phyloP scores from a whole-genome alignment of 2,329 filamentous ascomycete genomes.

The Calcarisporium arbuscula region DNA sequence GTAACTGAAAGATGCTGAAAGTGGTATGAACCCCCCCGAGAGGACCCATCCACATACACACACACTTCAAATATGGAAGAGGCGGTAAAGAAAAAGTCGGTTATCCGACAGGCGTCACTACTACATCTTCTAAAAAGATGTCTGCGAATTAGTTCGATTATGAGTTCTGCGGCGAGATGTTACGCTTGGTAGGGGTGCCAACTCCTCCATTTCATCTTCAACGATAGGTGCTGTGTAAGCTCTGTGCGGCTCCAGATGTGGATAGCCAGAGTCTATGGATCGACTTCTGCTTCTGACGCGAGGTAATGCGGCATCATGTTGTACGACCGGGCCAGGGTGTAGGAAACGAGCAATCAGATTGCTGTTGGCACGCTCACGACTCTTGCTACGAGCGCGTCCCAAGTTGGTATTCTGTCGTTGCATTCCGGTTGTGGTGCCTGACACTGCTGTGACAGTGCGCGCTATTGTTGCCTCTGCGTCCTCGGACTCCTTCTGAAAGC shows the following conservation, averaged over 20 bases:
- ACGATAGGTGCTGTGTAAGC: slow-evolving; percentile 18
- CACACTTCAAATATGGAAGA: too few species aligned
- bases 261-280: slow-evolving; percentile 17
- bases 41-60: too few species aligned
- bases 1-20: too few species aligned
- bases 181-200: slow-evolving; percentile 18
- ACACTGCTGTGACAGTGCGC: slow-evolving; percentile 29
- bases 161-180: too few species aligned
- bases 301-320: slow-evolving; percentile 15
- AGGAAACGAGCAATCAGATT: slow-evolving; percentile 40
- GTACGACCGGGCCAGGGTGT: slow-evolving; percentile 40
- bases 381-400: slow-evolving; percentile 29
- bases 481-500: slow-evolving; percentile 46
- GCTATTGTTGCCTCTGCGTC: slow-evolving; percentile 34
- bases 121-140: too few species aligned
- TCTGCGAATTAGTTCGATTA: too few species aligned
- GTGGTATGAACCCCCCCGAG: too few species aligned
- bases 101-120: too few species aligned
- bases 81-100: too few species aligned
- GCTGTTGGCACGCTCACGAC: slow-evolving; percentile 31
- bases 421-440: slow-evolving; percentile 23
- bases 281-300: slow-evolving; percentile 18
- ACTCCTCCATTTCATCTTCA: slow-evolving; percentile 20
- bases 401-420: slow-evolving; percentile 21
- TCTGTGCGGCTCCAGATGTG: slow-evolving; percentile 8